Conservation (phyloP, 2,329 filamentous ascomycete species). For the Stagonosporopsis tanaceti region DNA sequence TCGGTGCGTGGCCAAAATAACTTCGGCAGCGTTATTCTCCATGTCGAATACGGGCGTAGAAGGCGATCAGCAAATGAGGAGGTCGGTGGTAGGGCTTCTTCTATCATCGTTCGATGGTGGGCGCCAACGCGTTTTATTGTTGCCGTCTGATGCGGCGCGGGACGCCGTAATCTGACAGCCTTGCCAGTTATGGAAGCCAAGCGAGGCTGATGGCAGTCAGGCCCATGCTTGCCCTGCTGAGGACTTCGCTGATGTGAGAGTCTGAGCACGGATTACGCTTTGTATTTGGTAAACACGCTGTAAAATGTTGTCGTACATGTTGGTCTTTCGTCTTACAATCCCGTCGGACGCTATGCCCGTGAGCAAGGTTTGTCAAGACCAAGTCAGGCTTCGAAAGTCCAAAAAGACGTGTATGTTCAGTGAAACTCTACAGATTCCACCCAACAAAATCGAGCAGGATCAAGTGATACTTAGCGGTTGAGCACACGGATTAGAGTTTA, state of each 20-base stretch:
- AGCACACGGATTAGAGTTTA: neutral
- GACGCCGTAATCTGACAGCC: slow-evolving; percentile 14
- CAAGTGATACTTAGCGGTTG: neutral
- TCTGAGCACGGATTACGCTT: neutral
- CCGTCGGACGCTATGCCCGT: too few relatives aligned
- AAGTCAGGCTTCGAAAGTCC: too few relatives aligned
- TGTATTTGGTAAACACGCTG: neutral
- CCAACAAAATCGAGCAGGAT: neutral
- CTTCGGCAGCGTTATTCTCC: slow-evolving; percentile 22
- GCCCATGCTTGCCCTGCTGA: neutral
- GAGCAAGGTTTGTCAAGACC: too few relatives aligned
- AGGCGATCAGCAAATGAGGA: too few relatives aligned
- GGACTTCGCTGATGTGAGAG: slow-evolving; percentile 9
- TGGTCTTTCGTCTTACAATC: too few relatives aligned
- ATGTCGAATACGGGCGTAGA: neutral
- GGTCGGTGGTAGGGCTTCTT: too few relatives aligned
- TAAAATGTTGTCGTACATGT: neutral
- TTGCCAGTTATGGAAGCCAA: slow-evolving; percentile 6
- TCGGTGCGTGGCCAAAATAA: slow-evolving; percentile 18
- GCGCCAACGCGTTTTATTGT: slow-evolving; percentile 6
- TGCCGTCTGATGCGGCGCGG: slow-evolving; percentile 11
- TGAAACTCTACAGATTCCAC: too few relatives aligned
- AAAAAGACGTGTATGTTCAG: too few relatives aligned
- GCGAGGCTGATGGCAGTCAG: slow-evolving; percentile 12
- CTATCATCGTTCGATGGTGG: neutral